Evolutionary conservation across 768 basidiomycete genomes (phyloP).

Genomic region (Sporobolomyces roseus): DNA sequence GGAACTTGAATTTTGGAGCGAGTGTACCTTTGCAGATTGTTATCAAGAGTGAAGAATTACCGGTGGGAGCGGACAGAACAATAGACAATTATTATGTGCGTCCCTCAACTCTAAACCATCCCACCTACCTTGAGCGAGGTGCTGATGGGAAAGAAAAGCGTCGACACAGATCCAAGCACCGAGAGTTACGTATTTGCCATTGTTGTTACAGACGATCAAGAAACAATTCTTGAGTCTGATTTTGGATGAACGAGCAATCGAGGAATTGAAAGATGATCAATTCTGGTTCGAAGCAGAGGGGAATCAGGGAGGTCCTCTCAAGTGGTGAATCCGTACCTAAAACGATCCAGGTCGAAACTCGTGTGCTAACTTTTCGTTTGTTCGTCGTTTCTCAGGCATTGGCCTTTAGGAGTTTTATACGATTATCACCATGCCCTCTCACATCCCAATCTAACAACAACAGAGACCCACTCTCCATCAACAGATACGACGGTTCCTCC

Average conservation of each 20-base stretch:
- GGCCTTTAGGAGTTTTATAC: constrained; percentile 92
- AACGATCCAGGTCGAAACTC: too few species aligned
- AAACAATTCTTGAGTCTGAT: constrained; percentile 83
- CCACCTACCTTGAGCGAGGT: too few species aligned
- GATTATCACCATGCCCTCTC: constrained; percentile 60
- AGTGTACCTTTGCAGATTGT: too few species aligned
- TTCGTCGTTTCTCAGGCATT: constrained; percentile 94
- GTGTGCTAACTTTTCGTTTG: too few species aligned
- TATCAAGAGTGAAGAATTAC: too few species aligned
- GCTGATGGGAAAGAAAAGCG: too few species aligned
- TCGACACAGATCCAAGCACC: too few species aligned
- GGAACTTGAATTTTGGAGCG: not conserved
- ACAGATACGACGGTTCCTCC: not conserved
- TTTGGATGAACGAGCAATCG: constrained; percentile 55
- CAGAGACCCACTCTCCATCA: not conserved
- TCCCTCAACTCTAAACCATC: too few species aligned
- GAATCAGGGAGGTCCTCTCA: too few species aligned
- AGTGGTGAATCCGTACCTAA: constrained; percentile 88
- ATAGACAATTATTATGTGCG: constrained; percentile 49
- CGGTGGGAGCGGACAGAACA: too few species aligned
- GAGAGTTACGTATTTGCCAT: constrained; percentile 85
- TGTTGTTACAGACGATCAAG: constrained; percentile 81
- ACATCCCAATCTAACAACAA: constrained; percentile 13
- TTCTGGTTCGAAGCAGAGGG: constrained; percentile 85
- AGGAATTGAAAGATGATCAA: constrained; percentile 71